These are phyloP conservation scores for Cadophora luteo-olivacea DNA, from an alignment of 2,329 filamentous ascomycete genomes.

Conservation along the genomic window DNA sequence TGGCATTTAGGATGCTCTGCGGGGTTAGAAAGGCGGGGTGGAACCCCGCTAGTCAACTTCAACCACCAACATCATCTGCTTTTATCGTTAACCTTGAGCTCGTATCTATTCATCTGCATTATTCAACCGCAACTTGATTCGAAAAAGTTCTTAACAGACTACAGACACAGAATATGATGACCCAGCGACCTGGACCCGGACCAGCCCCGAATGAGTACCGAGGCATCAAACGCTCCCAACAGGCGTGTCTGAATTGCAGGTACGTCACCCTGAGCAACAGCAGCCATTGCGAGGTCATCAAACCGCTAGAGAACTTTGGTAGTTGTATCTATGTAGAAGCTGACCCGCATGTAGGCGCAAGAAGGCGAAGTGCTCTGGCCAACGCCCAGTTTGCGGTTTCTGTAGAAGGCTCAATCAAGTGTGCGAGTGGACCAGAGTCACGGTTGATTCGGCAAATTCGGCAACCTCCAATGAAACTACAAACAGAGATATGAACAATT, in stretches of 20 bases:
- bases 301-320: not conserved
- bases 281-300: not conserved
- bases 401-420: constrained; percentile 23
- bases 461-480: not conserved
- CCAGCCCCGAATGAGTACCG: not conserved
- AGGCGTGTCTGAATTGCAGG: not conserved
- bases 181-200: not conserved
- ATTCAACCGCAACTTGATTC: too few species aligned
- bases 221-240: not conserved
- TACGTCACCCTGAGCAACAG: not conserved
- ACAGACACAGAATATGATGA: not conserved
- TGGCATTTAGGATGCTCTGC: not conserved
- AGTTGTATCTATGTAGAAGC: not conserved
- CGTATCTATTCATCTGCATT: not conserved
- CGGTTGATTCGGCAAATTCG: not conserved
- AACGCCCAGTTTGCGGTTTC: constrained; percentile 24
- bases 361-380: constrained; percentile 27
- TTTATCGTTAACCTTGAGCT: not conserved
- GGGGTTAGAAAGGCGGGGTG: not conserved
- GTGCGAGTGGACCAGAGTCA: constrained; percentile 13
- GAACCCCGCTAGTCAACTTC: not conserved
- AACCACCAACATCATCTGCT: not conserved
- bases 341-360: not conserved
- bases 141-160: not conserved
- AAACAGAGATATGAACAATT: not conserved